These are phyloP conservation scores for Neonothopanus nambi DNA, from an alignment of 1,284 basidiomycete species.

Conservation along the genomic window DNA sequence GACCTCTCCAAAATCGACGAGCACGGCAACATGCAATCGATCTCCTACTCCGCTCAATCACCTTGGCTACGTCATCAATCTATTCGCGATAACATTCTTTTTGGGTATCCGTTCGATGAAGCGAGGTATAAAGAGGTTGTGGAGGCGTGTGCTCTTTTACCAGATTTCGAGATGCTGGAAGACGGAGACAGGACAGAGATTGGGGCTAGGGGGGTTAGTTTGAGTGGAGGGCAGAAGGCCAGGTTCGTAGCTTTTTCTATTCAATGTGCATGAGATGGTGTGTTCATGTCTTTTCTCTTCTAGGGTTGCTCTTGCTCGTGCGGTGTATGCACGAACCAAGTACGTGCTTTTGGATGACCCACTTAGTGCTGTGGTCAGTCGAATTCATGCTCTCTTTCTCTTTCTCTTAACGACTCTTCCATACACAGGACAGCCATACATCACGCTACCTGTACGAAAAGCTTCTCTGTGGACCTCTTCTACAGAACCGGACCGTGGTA, in stretches of 20 bases:
- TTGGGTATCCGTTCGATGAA: slow-evolving; percentile 66
- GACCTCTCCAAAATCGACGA: not conserved
- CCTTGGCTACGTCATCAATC: slow-evolving; percentile 44
- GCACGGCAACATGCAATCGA: not conserved
- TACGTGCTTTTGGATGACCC: slow-evolving; percentile 74
- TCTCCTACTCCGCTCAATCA: slow-evolving; percentile 4
- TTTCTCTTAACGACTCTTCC: not conserved
- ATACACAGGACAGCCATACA: slow-evolving; percentile 69
- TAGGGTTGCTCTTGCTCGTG: slow-evolving; percentile 68
- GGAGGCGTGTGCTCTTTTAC: slow-evolving; percentile 69
- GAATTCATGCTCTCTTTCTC: no score
- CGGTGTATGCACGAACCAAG: slow-evolving; percentile 66
- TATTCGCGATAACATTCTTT: slow-evolving; percentile 73
- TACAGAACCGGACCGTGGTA: slow-evolving; percentile 62
- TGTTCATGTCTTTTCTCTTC: not conserved
- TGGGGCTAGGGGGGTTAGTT: slow-evolving; percentile 54
- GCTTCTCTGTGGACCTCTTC: slow-evolving; percentile 63
- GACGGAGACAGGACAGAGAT: slow-evolving; percentile 65
- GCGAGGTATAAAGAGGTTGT: slow-evolving; percentile 65
- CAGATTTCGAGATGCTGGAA: slow-evolving; percentile 74
- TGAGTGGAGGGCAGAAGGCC: slow-evolving; percentile 69
- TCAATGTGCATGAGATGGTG: not conserved
- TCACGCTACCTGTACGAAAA: slow-evolving; percentile 67
- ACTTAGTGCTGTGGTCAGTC: slow-evolving; percentile 56
- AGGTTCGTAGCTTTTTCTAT: slow-evolving; percentile 31